phyloP scores from a whole-genome alignment of 768 basidiomycete species.

The Hericium erinaceus region DNA sequence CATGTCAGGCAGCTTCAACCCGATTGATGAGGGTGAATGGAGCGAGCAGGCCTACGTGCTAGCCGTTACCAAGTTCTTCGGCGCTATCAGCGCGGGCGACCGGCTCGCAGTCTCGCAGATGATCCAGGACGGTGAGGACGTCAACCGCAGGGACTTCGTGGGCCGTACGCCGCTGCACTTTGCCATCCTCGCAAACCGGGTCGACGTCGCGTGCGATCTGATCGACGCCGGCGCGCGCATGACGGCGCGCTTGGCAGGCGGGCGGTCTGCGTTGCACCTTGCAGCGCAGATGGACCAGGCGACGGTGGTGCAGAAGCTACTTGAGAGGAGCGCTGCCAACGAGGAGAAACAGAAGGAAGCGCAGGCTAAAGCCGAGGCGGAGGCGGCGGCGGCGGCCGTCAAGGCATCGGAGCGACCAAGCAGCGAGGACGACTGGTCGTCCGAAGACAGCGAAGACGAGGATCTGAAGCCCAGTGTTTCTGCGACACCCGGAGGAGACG shows the following conservation, averaged over 20 bases:
- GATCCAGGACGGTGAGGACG: slow-evolving; percentile 33
- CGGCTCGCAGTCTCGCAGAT: slow-evolving; percentile 28
- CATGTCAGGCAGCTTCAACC: slow-evolving; percentile 55
- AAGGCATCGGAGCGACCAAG: slow-evolving; percentile 12
- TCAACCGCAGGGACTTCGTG: slow-evolving; percentile 51
- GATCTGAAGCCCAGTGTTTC: slow-evolving; percentile 6
- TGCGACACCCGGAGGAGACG: too few relatives aligned
- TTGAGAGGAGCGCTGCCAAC: slow-evolving; percentile 36
- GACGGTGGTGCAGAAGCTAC: slow-evolving; percentile 36
- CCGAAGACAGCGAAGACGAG: slow-evolving; percentile 5
- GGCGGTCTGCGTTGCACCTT: slow-evolving; percentile 45
- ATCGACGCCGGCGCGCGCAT: slow-evolving; percentile 49
- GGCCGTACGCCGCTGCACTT: slow-evolving; percentile 54
- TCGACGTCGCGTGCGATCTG: slow-evolving; percentile 39
- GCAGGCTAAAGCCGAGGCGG: slow-evolving; percentile 9
- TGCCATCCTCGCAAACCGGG: slow-evolving; percentile 38
- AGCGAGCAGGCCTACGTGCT: slow-evolving; percentile 51
- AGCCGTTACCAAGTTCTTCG: slow-evolving; percentile 43
- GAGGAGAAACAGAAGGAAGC: slow-evolving; percentile 18
- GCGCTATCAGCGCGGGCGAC: slow-evolving; percentile 42
- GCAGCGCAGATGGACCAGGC: slow-evolving; percentile 40
- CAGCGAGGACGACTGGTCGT: slow-evolving; percentile 15
- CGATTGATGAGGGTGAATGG: slow-evolving; percentile 62
- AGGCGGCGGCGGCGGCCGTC: slow-evolving; percentile 1
- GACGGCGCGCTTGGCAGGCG: slow-evolving; percentile 47